phyloP scores from a whole-genome alignment of 371 early-diverging fungal species.

The Mucor mucedo region DNA sequence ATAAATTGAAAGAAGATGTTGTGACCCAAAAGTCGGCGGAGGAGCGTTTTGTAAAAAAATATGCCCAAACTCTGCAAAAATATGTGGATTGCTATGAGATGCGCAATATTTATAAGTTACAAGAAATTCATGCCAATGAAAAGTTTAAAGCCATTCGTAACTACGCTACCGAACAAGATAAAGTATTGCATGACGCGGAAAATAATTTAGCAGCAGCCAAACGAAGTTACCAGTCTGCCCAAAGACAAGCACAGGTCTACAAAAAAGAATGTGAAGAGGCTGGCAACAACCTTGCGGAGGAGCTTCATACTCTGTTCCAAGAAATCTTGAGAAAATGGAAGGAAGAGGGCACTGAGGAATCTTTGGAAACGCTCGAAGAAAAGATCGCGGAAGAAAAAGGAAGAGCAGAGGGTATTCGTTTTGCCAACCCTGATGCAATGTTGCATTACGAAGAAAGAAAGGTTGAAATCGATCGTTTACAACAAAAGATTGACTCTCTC shows the following conservation, averaged over 20 bases:
- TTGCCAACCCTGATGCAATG: conserved; percentile 61
- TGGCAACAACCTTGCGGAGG: conserved; percentile 44
- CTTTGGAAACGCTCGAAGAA: conserved; percentile 28
- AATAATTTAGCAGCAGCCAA: neutral
- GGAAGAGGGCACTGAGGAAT: conserved; percentile 28
- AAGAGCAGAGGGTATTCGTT: conserved; percentile 51
- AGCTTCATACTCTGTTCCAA: conserved; percentile 57
- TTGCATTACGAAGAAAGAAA: conserved; percentile 68
- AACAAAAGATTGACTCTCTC: conserved; percentile 40
- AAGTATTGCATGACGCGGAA: conserved; percentile 13
- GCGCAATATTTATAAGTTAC: neutral
- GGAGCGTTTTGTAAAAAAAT: neutral
- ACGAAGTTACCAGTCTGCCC: neutral
- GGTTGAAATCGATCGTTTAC: conserved; percentile 41
- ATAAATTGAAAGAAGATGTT: conserved; percentile 5
- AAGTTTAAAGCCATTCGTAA: conserved; percentile 1
- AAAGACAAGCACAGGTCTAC: conserved; percentile 25
- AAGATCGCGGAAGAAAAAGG: conserved; percentile 62
- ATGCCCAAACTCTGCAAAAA: neutral
- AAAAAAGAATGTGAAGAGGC: conserved; percentile 50
- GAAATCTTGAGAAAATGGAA: conserved; percentile 41
- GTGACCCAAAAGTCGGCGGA: neutral
- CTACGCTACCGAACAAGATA: neutral
- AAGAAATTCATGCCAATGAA: neutral
- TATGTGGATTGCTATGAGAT: conserved; percentile 3